A percentile compares a stretch with the other conserved stretches of the same genome.
Evolutionary conservation across 2,329 filamentous ascomycete genomes (phyloP).

Genomic region (Talaromyces sp.): DNA sequence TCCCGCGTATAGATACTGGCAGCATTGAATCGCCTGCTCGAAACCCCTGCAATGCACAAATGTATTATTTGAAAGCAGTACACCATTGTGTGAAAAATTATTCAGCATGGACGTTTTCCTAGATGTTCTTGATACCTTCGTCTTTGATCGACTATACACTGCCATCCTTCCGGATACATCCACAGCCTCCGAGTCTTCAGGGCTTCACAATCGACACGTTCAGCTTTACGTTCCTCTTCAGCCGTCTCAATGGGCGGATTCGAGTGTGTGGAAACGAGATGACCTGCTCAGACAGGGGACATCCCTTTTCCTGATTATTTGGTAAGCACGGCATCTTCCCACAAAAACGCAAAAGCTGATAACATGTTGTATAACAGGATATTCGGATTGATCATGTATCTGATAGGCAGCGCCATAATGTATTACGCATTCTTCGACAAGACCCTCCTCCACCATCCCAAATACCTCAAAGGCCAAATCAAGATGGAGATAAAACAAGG

Average conservation of each 20-base stretch:
- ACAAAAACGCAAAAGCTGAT: not conserved
- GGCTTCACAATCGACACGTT: constrained; percentile 22
- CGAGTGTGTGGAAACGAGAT: constrained; percentile 26
- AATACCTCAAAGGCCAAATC: constrained; percentile 82
- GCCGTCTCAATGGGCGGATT: constrained; percentile 22
- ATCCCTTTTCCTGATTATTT: constrained; percentile 25
- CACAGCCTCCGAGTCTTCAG: not conserved
- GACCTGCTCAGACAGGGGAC: constrained; percentile 23
- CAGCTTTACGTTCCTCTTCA: constrained; percentile 20
- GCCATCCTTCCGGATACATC: constrained; percentile 10
- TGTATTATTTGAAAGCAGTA: not conserved
- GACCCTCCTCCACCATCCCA: constrained; percentile 70
- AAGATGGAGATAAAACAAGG: constrained; percentile 71
- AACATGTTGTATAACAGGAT: constrained; percentile 15
- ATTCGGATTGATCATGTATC: constrained; percentile 2
- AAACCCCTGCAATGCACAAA: not conserved
- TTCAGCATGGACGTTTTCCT: constrained; percentile 17
- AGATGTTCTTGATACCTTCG: constrained; percentile 17
- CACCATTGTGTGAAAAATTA: not conserved
- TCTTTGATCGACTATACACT: constrained; percentile 18
- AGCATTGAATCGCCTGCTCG: not conserved
- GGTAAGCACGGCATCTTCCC: constrained; percentile 14
- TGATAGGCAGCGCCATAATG: constrained; percentile 45
- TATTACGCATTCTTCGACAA: constrained; percentile 82
- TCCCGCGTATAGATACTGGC: not conserved